phyloP scores from a whole-genome alignment of 331 rosid genomes.

The Acacia concinna region DNA sequence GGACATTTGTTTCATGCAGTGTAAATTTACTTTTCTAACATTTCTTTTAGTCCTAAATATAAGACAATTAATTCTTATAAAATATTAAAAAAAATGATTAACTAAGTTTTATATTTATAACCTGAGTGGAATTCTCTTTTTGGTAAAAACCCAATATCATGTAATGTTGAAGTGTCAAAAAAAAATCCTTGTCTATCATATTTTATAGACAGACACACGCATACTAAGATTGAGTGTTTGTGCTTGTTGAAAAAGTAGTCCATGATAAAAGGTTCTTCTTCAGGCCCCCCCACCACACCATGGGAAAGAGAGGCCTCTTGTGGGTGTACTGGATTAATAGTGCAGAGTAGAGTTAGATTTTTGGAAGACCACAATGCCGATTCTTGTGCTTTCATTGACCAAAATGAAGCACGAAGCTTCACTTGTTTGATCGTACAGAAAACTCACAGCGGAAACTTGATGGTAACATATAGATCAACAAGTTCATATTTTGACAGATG shows the following conservation, averaged over 20 bases:
- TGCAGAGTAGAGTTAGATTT: constrained; percentile 4
- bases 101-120: too few relatives aligned
- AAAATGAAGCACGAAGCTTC: neutral
- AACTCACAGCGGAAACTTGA: neutral
- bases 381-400: constrained; percentile 11
- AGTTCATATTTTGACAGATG: neutral
- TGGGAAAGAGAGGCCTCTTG: neutral
- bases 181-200: neutral
- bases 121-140: too few relatives aligned
- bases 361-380: neutral
- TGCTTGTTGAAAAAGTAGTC: constrained; percentile 4
- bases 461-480: neutral
- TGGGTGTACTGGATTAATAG: neutral
- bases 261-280: neutral
- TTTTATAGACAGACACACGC: neutral
- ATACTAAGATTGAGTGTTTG: neutral
- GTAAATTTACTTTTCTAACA: too few relatives aligned
- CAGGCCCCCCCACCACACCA: neutral
- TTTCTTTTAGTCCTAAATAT: too few relatives aligned
- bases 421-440: neutral
- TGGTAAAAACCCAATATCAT: too few relatives aligned
- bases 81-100: too few relatives aligned
- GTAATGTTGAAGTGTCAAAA: neutral
- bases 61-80: too few relatives aligned
- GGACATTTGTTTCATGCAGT: too few relatives aligned